Evolutionary conservation across 2,329 filamentous ascomycete species (phyloP).

Genomic region (Penicillium sp.): DNA sequence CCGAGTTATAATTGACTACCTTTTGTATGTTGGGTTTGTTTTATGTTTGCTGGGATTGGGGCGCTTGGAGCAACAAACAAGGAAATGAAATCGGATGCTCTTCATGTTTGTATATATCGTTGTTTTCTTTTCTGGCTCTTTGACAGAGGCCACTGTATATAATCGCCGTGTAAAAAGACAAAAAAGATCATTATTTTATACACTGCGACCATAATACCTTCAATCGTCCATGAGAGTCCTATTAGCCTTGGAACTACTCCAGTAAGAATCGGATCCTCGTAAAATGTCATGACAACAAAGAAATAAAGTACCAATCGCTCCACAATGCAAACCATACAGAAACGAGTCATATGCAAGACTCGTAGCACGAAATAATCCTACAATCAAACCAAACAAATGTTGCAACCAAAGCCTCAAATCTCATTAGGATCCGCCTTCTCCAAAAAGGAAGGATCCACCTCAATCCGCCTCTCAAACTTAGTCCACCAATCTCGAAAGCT

Average conservation of each 20-base stretch:
- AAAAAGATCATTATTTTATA: background rate
- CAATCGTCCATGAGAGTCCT: background rate
- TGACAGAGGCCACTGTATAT: background rate
- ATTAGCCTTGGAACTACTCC: too few species aligned
- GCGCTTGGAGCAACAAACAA: background rate
- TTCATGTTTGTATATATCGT: background rate
- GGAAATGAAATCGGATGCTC: background rate
- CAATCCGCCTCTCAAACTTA: conserved; percentile 87
- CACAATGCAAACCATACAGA: background rate
- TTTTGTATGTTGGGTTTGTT: background rate
- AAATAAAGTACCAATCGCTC: background rate
- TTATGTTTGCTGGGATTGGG: background rate
- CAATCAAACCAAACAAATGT: background rate
- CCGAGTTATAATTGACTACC: background rate
- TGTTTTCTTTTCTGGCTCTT: background rate
- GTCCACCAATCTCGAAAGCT: conserved; percentile 97
- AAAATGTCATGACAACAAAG: background rate
- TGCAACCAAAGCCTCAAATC: conserved; percentile 2
- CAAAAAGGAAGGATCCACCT: conserved; percentile 83
- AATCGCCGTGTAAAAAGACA: background rate
- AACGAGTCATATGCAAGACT: background rate
- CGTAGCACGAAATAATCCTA: background rate
- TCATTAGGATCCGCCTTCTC: conserved; percentile 64
- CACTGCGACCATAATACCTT: background rate
- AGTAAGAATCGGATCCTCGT: background rate